Base-by-base conservation (phyloP, 1,284 basidiomycete genomes). In the Salmacisia buchloeana region DNA sequence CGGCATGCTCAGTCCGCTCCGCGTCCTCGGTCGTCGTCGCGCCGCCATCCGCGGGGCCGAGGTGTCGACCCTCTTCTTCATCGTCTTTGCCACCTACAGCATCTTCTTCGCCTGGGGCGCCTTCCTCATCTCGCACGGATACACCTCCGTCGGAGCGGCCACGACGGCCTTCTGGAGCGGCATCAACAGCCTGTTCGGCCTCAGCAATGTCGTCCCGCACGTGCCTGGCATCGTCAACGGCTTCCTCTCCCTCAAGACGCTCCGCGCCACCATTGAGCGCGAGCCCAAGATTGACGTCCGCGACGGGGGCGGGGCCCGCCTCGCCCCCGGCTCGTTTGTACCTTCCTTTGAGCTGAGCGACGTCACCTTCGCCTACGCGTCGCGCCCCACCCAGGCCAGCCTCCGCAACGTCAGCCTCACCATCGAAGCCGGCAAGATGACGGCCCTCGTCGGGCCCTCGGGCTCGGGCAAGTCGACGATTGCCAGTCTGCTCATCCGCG, bases 381-480 rank as follows among this genome's bases (percentile, higher is more conserved):
- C 68, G 4, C 64, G 77, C 18, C 71, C 77, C 23, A 71, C 62
- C 46, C 59, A 65, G 5, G 69, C 70, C 21, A 74, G 71, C 36
- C 69, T 79, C 58, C 52, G 61, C 25, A 63, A 72, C 13, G 75
- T 79, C 29, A 69, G 63, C 23, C 62, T 78, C 45, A 38, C 57
- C 3, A 68, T 76, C 46, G 52, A 70, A 35, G 60, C 70, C 1
- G 76, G 76, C 31, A 73, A 77, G 60, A 73, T 79, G 23, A 79
- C 77, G 2, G 77, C 77, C 2, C 75, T 85, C 25, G 77, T 79
- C 23, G 77, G 77, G 2, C 75, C 76, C 1, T 70, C 67, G 2
- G 77, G 77, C 7, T 75, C 72, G 4, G 77, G 77, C 43, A 79
- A 79, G 72, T 82, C 81, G 0, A 84, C 83, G 10, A 78, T 82